Evolutionary conservation across 1,139 yeast species (phyloP), one percentile per base, ranked within the genome.

Genomic region (Candida pseudoviswanathii): DNA sequence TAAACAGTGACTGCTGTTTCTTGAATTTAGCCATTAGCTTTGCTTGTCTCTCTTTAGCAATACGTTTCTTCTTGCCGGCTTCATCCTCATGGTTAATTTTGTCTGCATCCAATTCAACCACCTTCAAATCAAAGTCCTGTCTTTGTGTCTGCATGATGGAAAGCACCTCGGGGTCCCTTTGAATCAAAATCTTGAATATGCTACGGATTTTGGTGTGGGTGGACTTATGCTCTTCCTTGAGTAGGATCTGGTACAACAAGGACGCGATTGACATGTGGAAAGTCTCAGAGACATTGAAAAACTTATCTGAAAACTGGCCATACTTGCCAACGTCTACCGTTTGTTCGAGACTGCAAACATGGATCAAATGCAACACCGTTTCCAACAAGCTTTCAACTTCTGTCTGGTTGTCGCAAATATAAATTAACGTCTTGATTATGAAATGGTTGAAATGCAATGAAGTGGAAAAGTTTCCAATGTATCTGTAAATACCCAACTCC

Each of bases 21-120:
- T 84, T 84, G 66, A 94, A 83, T 55, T 86, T 90, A 1, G 85
- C 90, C 79, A 92, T 67, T 42, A 92, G 76, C 59, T 84, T 87
- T 6, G 80, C 81, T 60, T 86, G 89, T 55, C 96, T 80, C 50
- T 81, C 85, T 58, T 82, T 79, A 0, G 97, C 98, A 29, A 82
- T 59, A 45, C 84, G 72, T 66, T 84, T 88, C 64, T 85, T 86
- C 36, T 80, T 76, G 45, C 82, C 89, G 36, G 73, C 65, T 36
- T 78, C 87, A 22, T 76, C 70, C 49, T 77, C 78, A 7, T 64
- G 55, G 7, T 47, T 51, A 3, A 54, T 53, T 3, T 58, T 52
- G 4, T 48, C 57, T 4, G 52, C 44, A 30, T 58, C 54, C 29
- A 58, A 51, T 11, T 58, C 63, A 8, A 70, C 52, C 30, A 56